Base-by-base conservation (phyloP, 805 yeast species). In the Candida ficus region DNA sequence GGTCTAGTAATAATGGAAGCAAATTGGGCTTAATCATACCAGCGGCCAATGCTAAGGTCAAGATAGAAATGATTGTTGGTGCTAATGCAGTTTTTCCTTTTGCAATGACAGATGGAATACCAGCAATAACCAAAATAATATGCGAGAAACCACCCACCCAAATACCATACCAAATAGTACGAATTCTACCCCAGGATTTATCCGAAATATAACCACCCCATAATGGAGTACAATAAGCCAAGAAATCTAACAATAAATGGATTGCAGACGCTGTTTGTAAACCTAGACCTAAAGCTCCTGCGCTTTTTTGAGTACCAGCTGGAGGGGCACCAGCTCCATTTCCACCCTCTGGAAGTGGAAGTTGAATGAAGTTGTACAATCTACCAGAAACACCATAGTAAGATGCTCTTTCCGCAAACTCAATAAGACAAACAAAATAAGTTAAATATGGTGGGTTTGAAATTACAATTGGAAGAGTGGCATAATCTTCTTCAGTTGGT, bases 191-290 rank as follows among this genome's bases (percentile, higher is more conserved):
- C 66, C 75, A 73, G 60, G 68, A 78, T 43, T 83, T 76, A 61
- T 84, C 95, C 39, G 91, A 78, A 17, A 84, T 50, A 60, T 78
- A 74, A 38, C 87, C 91, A 49, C 88, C 88, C 38, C 78, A 68
- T 38, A 84, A 68, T 20, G 95, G 93, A 35, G 90, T 81, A 28
- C 82, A 69, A 59, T 83, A 84, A 57, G 89, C 81, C 83, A 88
- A 82, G 58, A 84, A 84, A 56, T 80, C 86, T 70, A 83, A 80
- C 52, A 82, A 77, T 56, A 82, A 78, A 13, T 84, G 75, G 45
- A 84, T 69, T 26, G 84, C 89, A 25, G 85, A 78, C 22, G 91
- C 85, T 50, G 78, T 75, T 43, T 68, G 68, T 45, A 73, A 66
- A 40, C 80, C 78, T 52, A 80, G 67, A 37, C 72, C 70, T 45